These are phyloP conservation scores for Antitrichia curtipendula DNA, from an alignment of 225 moss, liverwort and hornwort genomes.

Conservation along the genomic window DNA sequence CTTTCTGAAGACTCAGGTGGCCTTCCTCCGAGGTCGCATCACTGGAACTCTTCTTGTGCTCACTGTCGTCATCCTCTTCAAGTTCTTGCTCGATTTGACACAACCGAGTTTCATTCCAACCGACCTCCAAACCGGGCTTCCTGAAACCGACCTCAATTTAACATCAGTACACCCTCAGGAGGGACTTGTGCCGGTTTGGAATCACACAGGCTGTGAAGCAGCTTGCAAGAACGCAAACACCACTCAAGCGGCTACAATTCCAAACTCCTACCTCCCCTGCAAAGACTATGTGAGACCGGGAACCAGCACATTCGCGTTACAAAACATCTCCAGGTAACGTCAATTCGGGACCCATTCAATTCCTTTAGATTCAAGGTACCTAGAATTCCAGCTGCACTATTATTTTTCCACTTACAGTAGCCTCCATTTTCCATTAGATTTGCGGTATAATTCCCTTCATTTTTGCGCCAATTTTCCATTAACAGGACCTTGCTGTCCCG, in stretches of 20 bases:
- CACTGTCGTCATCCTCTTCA: not conserved
- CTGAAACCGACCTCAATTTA: no score
- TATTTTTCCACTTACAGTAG: not conserved
- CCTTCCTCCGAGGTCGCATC: not conserved
- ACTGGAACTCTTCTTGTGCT: not conserved
- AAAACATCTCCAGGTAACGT: slow-evolving; percentile 1
- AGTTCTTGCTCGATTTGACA: not conserved
- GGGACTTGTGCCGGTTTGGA: not conserved
- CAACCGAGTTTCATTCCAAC: not conserved
- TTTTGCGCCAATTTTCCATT: not conserved
- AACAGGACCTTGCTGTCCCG: not conserved
- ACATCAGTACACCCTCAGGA: not conserved
- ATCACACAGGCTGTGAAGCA: not conserved
- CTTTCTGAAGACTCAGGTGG: not conserved
- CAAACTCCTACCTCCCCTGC: slow-evolving; percentile 25
- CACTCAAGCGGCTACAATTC: not conserved
- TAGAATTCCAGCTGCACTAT: not conserved
- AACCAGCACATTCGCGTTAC: not conserved
- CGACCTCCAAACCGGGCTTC: not conserved
- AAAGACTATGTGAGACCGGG: slow-evolving; percentile 16
- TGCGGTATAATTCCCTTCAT: not conserved
- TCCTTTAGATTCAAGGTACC: no score
- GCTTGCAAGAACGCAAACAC: not conserved
- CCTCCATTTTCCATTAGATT: not conserved
- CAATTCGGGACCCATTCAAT: no score